Base-by-base conservation (phyloP, 495 filamentous ascomycete species). In the Glutinoglossum americanum region DNA sequence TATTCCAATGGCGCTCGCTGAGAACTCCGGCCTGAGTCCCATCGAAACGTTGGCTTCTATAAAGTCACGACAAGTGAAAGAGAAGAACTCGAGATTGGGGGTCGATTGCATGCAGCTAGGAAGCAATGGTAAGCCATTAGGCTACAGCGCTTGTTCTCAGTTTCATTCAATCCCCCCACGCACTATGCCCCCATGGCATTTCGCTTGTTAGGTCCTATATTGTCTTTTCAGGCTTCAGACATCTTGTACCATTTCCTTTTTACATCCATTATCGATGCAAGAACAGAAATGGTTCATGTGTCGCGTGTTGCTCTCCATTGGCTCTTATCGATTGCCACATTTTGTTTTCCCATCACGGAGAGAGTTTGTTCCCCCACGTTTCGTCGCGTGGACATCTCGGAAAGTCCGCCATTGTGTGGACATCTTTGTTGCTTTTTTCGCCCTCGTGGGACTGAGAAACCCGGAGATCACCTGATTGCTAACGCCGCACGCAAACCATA, bases 31-130 rank as follows among this genome's bases (percentile, higher is more conserved):
- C 53, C 68, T 97, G 60, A 93, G 86, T 70, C 88, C 93, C 19
- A 96, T 99, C 64, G 89, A 94, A 66, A 94, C 89, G 0, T 76
- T 99, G 51, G 88, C 92, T 44, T 81, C 84, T 62, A 81, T 99
- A 75, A 99, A 97, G 77, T 89, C 85, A 58, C 79, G 89, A 67
- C 92, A 99, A 69, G 85, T 90, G 63, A 94, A 88, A 72, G 83
- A 89, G 70, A 83, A 85, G 67, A 84, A 89, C 66, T 73, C 81
- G 30, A 79, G 81, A 56, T 75, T 99, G 51, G 92, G 92, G 60
- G 90, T 99, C 21, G 92, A 99, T 74, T 99, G 92, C 74, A 96
- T 99, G 93, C 75, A 83, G 68, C 84, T 78, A 21, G 92, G 93
- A 60, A 87, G 77, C 69, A 97, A 94, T 69, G 81, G 80, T 83